Percentiles rank a stretch among this genome's conserved stretches.
These are phyloP conservation scores for Talaromyces sp. DNA, from an alignment of 2,329 filamentous ascomycete species.

Conservation along the genomic window DNA sequence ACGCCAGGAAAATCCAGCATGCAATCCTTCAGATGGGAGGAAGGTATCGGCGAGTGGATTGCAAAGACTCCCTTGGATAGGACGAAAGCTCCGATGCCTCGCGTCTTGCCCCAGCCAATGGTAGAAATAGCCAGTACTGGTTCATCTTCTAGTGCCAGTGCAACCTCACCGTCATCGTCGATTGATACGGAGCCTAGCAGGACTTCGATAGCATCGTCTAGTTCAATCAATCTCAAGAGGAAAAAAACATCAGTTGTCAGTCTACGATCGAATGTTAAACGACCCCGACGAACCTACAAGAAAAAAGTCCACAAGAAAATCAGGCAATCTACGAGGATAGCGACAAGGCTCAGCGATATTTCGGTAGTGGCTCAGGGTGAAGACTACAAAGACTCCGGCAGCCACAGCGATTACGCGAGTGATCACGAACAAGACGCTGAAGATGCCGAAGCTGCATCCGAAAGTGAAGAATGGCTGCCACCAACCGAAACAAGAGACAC, in stretches of 20 bases:
- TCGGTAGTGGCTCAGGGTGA: neutral
- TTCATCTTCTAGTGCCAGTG: constrained; percentile 23
- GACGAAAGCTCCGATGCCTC: constrained; percentile 19
- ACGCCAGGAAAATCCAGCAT: constrained; percentile 21
- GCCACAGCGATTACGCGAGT: neutral
- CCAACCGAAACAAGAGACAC: constrained; percentile 3
- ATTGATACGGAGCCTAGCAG: constrained; percentile 26
- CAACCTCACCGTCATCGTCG: constrained; percentile 19
- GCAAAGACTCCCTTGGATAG: constrained; percentile 45
- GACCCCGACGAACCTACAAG: neutral
- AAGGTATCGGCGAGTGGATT: constrained; percentile 58
- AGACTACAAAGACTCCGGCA: neutral
- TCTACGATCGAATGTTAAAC: neutral
- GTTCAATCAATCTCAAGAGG: constrained; percentile 14
- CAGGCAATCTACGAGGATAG: constrained; percentile 10
- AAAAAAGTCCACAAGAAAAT: neutral
- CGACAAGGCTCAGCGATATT: constrained; percentile 2
- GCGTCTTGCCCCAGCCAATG: constrained; percentile 10
- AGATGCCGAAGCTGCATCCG: neutral
- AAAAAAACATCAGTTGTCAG: neutral
- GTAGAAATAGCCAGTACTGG: constrained; percentile 7
- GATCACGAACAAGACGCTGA: neutral
- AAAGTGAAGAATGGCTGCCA: neutral
- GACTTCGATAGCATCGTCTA: constrained; percentile 30
- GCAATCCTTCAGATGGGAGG: constrained; percentile 51